These are phyloP conservation scores for Lachnellula occidentalis DNA, from an alignment of 2,329 filamentous ascomycete genomes.

Conservation along the genomic window DNA sequence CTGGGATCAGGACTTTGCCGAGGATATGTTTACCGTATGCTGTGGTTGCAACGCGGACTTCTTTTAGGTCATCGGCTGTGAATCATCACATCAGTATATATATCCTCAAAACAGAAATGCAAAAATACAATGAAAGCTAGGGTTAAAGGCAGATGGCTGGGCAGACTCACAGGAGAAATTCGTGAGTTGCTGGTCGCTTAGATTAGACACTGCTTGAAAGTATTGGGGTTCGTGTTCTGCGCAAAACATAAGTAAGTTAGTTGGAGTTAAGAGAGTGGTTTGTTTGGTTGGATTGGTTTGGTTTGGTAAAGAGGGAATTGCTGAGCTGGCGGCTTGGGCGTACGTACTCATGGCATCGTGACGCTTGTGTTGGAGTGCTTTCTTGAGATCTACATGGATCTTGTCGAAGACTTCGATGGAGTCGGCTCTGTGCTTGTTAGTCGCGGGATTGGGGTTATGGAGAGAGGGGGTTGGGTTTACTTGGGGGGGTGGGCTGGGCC, in stretches of 20 bases:
- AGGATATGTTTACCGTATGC: conserved; percentile 46
- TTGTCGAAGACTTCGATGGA: conserved; percentile 45
- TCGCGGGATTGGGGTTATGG: too few species aligned
- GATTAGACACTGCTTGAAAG: conserved; percentile 41
- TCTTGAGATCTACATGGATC: conserved; percentile 47
- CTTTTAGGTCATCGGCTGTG: conserved; percentile 36
- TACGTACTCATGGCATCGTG: conserved; percentile 41
- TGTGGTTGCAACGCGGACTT: conserved; percentile 40
- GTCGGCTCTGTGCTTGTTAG: conserved; percentile 36
- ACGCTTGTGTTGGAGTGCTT: conserved; percentile 43
- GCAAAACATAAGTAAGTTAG: background rate
- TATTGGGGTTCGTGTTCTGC: conserved; percentile 50
- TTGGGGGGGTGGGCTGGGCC: conserved; percentile 37
- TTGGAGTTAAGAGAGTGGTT: background rate
- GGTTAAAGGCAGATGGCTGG: background rate
- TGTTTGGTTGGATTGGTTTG: too few species aligned
- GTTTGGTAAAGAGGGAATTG: too few species aligned
- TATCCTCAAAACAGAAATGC: conserved; percentile 2
- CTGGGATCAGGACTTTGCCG: conserved; percentile 44
- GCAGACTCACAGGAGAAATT: conserved; percentile 29
- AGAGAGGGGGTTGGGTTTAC: conserved; percentile 26
- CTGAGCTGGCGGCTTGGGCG: background rate
- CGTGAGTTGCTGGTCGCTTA: conserved; percentile 27
- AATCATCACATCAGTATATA: conserved; percentile 33
- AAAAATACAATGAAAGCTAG: too few species aligned